A percentile compares a stretch with the other conserved stretches of the same genome.
phyloP scores from a whole-genome alignment of 305 asterid species.

The Fraxinus albicans region DNA sequence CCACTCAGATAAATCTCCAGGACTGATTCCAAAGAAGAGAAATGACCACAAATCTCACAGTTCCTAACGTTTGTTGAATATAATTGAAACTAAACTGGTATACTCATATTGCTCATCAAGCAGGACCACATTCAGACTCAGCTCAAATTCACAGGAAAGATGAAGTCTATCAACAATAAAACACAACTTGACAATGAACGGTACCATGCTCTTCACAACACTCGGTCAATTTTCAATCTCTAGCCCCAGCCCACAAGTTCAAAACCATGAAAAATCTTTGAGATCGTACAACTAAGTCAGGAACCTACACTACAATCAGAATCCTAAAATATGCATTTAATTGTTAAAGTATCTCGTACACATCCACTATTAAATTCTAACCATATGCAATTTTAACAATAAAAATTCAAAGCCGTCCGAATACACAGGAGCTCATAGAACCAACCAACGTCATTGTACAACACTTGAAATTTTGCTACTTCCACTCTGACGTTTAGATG shows the following conservation, averaged over 20 bases:
- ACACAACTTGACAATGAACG: neutral
- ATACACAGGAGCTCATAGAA: neutral
- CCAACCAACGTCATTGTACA: neutral
- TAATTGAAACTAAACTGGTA: neutral
- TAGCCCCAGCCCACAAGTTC: neutral
- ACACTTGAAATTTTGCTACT: neutral
- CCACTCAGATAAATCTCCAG: neutral
- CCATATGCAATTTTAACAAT: neutral
- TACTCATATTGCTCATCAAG: neutral
- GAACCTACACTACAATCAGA: neutral
- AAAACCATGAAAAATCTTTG: neutral
- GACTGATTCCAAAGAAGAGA: neutral
- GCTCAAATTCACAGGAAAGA: neutral
- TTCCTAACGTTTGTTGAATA: neutral
- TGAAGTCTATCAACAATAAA: neutral
- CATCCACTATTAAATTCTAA: neutral
- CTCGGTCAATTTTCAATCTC: neutral
- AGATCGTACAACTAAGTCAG: neutral
- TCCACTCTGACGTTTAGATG: slow-evolving; percentile 10
- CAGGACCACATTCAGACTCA: neutral
- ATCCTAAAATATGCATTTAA: neutral
- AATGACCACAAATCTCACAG: neutral
- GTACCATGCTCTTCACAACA: neutral
- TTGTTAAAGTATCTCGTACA: neutral
- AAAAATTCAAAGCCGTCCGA: neutral